These are phyloP conservation scores for Arctium minus DNA, from an alignment of 129 eudicot species.

Conservation along the genomic window DNA sequence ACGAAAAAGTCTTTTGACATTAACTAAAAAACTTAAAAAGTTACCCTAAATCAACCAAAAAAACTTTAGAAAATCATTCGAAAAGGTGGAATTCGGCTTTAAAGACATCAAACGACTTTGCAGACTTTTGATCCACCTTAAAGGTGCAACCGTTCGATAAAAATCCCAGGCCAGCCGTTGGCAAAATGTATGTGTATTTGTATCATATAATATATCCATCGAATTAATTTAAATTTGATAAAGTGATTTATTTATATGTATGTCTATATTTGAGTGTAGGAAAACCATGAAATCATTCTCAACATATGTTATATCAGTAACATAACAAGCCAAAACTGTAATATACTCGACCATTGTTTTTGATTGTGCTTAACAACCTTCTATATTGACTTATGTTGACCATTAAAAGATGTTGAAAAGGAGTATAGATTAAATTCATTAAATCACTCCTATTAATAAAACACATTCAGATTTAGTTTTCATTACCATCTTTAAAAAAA, in stretches of 20 bases:
- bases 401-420: no score
- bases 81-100: neutral
- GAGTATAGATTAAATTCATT: no score
- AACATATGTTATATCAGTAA: no score
- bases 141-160: neutral
- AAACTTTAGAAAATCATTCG: no score
- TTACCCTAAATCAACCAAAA: neutral
- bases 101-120: neutral
- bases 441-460: neutral
- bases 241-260: neutral
- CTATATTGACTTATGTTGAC: neutral
- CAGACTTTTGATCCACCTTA: no score
- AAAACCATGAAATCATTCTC: neutral
- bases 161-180: neutral
- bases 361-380: neutral
- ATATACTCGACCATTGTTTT: neutral
- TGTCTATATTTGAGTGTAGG: neutral
- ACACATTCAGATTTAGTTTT: neutral
- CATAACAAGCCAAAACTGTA: neutral
- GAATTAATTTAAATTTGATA: neutral
- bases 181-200: neutral
- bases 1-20: neutral
- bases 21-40: neutral
- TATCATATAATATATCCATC: neutral
- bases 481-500: neutral